Percentiles rank a stretch among this genome's conserved stretches.
These are phyloP conservation scores for Castanospermum australe DNA, from an alignment of 306 rosid species.

Conservation along the genomic window DNA sequence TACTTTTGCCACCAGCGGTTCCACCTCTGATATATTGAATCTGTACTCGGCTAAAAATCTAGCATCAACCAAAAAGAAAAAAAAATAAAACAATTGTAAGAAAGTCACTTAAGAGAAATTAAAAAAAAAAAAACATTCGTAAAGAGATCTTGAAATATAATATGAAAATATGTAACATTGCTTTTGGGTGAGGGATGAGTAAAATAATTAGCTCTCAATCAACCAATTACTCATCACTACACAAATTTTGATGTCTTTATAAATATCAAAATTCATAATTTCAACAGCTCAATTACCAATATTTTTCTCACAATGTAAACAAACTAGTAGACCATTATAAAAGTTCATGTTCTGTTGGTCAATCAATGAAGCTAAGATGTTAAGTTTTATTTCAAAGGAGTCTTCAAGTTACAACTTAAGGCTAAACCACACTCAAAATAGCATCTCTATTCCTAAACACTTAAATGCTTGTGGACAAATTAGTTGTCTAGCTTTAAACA, in stretches of 20 bases:
- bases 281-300: not conserved
- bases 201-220: not conserved
- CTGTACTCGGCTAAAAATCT: conserved; percentile 71
- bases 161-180: not conserved
- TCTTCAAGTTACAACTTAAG: not conserved
- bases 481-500: too few relatives aligned
- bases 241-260: not conserved
- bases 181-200: not conserved
- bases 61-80: conserved; percentile 6
- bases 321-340: not conserved
- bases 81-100: not conserved
- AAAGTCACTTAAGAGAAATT: not conserved
- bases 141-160: not conserved
- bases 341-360: not conserved
- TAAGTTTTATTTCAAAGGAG: not conserved
- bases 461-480: not conserved
- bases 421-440: not conserved
- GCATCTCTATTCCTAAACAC: not conserved
- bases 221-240: not conserved
- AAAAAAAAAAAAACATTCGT: not conserved
- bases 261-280: not conserved
- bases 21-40: conserved; percentile 74
- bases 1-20: conserved; percentile 91
- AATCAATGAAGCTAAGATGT: not conserved
- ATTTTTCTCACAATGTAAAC: not conserved